A percentile compares a stretch with the other conserved stretches of the same genome.
phyloP scores from a whole-genome alignment of 352 stramenopile genomes.

The Pythium grandisporangium region DNA sequence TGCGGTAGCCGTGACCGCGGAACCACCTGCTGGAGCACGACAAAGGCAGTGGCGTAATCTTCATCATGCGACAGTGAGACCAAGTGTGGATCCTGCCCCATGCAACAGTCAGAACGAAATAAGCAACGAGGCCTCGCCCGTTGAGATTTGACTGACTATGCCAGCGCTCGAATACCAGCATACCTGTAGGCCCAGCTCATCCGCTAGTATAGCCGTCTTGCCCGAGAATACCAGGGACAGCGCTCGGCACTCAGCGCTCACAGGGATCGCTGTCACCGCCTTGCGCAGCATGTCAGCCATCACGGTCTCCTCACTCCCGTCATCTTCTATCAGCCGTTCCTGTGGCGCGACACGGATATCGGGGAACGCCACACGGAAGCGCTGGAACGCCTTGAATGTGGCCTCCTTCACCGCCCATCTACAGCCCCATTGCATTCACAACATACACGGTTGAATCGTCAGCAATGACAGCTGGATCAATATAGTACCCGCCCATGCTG shows the following conservation, averaged over 20 bases:
- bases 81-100: constrained; percentile 30
- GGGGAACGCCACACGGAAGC: constrained; percentile 68
- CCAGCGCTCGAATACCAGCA: background rate
- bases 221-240: constrained; percentile 62
- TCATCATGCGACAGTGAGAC: constrained; percentile 77
- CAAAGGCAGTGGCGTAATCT: constrained; percentile 75
- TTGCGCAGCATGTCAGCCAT: no score
- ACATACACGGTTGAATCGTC: background rate
- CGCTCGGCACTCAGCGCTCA: no score
- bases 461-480: background rate
- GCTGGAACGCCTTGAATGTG: constrained; percentile 76
- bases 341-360: no score
- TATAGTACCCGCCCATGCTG: no score
- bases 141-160: no score
- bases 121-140: no score
- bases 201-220: constrained; percentile 35
- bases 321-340: no score
- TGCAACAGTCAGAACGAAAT: background rate
- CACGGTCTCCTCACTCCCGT: constrained; percentile 5
- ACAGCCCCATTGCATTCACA: background rate
- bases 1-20: no score
- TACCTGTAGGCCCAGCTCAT: constrained; percentile 47
- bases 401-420: constrained; percentile 81
- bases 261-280: no score
- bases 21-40: constrained; percentile 68